Evolutionary conservation across 371 early-diverging fungal genomes (phyloP).

Genomic region (Rhizomucor pusillus): DNA sequence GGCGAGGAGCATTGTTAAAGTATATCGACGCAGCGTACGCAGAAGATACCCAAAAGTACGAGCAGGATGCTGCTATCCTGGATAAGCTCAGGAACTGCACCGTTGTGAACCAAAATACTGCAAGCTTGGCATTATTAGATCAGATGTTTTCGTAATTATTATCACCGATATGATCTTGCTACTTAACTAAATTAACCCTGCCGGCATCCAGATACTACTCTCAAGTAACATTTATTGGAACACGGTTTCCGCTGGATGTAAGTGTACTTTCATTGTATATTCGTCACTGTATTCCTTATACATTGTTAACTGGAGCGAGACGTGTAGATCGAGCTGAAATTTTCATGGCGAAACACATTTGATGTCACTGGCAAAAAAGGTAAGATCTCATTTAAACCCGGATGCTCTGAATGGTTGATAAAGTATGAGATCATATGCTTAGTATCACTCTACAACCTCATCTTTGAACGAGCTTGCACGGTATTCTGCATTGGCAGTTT

Average conservation of each 20-base stretch:
- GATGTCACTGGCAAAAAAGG: slow-evolving; percentile 11
- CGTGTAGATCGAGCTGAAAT: slow-evolving; percentile 16
- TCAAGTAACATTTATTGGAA: slow-evolving; percentile 38
- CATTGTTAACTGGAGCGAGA: too few relatives aligned
- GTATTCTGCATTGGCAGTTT: slow-evolving; percentile 84
- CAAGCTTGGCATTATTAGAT: background rate
- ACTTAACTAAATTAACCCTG: too few relatives aligned
- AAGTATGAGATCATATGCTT: too few relatives aligned
- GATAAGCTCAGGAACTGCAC: slow-evolving; percentile 29
- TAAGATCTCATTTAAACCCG: slow-evolving; percentile 2
- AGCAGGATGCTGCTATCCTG: slow-evolving; percentile 22
- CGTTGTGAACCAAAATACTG: background rate
- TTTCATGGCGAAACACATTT: slow-evolving; percentile 15
- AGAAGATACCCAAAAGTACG: slow-evolving; percentile 33
- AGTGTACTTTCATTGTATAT: too few relatives aligned
- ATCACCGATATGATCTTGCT: background rate
- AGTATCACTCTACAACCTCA: slow-evolving; percentile 52
- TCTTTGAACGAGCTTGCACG: slow-evolving; percentile 81
- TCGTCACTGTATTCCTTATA: too few relatives aligned
- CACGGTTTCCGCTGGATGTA: slow-evolving; percentile 47
- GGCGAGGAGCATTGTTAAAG: slow-evolving; percentile 24
- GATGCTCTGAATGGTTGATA: too few relatives aligned
- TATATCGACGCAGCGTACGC: slow-evolving; percentile 43
- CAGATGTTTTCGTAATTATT: background rate
- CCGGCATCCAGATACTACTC: slow-evolving; percentile 30